Evolutionary conservation across 2,329 filamentous ascomycete genomes (phyloP).

Genomic region (Cercospora sp.): DNA sequence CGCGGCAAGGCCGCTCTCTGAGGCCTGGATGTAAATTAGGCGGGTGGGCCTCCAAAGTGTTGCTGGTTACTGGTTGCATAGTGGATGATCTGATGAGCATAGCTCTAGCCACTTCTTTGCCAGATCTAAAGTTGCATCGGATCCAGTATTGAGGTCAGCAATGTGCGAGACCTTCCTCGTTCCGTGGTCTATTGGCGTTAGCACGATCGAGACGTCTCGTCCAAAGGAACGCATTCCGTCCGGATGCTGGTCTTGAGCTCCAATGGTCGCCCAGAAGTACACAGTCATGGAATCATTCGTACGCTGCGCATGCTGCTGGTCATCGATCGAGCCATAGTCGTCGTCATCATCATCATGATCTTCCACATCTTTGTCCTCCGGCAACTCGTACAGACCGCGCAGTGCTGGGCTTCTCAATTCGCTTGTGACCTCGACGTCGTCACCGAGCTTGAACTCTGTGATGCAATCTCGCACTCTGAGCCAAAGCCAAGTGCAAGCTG

Average conservation of each 20-base stretch:
- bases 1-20: background rate
- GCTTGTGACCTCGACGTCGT: background rate
- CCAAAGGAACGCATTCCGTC: background rate
- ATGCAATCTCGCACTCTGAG: background rate
- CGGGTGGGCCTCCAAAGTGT: background rate
- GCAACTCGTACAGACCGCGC: background rate
- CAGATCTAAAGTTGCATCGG: background rate
- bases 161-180: background rate
- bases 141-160: background rate
- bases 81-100: background rate
- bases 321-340: background rate
- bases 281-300: background rate
- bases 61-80: background rate
- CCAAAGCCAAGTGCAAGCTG: background rate
- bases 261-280: background rate
- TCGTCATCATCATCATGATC: no score
- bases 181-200: background rate
- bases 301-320: background rate
- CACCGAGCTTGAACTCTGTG: background rate
- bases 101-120: background rate
- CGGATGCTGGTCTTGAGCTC: conserved; percentile 2
- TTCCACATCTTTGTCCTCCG: background rate
- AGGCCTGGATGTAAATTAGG: background rate
- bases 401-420: background rate
- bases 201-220: background rate